phyloP scores from a whole-genome alignment of 495 filamentous ascomycete genomes.

The Daldinia decipiens region DNA sequence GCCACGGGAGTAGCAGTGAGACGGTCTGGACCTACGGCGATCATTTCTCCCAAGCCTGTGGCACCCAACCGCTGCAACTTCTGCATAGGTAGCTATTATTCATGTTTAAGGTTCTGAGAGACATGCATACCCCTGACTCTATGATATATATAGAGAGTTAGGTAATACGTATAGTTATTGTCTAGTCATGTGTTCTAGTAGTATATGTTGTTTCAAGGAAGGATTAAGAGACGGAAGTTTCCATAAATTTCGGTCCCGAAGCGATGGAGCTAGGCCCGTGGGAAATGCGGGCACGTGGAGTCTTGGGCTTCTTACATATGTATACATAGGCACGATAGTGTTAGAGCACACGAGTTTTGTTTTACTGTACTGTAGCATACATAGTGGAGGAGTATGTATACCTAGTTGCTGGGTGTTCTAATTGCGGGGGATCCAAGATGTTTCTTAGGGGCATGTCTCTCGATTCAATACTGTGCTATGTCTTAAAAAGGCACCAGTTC shows the following conservation, averaged over 20 bases:
- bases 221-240: not conserved
- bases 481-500: conserved; percentile 10
- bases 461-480: conserved; percentile 23
- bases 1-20: conserved; percentile 11
- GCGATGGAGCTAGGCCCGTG: not conserved
- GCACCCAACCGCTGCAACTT: conserved; percentile 20
- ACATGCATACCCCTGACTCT: conserved; percentile 29
- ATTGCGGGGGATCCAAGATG: conserved; percentile 22
- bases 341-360: not conserved
- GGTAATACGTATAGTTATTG: not conserved
- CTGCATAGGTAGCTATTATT: conserved; percentile 6
- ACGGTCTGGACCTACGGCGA: conserved; percentile 30
- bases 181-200: not conserved
- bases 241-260: conserved; percentile 23
- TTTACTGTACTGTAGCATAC: conserved; percentile 7
- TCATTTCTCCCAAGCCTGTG: conserved; percentile 27
- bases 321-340: conserved; percentile 1
- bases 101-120: conserved; percentile 32
- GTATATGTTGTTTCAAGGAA: conserved; percentile 1
- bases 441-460: not conserved
- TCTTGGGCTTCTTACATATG: conserved; percentile 1
- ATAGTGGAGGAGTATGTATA: not conserved
- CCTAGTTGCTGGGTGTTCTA: not conserved
- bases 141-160: conserved; percentile 1
- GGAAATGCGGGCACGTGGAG: conserved; percentile 8